Evolutionary conservation across 140 eudicot genomes (phyloP).

Genomic region (Bidens hawaiensis): DNA sequence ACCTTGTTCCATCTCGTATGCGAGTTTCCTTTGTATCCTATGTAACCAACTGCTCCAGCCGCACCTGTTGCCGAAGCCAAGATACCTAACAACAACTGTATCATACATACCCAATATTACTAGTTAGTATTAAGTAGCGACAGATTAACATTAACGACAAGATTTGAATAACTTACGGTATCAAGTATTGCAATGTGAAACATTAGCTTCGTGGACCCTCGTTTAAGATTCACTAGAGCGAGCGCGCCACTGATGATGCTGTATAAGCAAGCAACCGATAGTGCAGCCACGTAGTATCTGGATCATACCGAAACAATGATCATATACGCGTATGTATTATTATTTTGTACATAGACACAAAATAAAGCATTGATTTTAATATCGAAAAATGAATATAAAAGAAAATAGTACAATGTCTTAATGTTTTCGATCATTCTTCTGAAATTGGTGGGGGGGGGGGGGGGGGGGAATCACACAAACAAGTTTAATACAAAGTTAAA

Average conservation of each 20-base stretch:
- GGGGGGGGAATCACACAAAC: no score
- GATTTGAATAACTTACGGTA: constrained; percentile 31
- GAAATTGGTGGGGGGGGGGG: no score
- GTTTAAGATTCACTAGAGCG: constrained; percentile 28
- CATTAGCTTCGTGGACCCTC: constrained; percentile 10
- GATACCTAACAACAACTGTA: constrained; percentile 61
- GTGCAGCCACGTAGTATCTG: constrained; percentile 62
- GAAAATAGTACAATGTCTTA: no score
- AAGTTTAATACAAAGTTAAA: no score
- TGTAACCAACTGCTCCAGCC: constrained; percentile 60
- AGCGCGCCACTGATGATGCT: constrained; percentile 40
- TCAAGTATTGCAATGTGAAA: constrained; percentile 42
- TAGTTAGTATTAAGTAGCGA: neutral
- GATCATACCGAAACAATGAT: constrained; percentile 11
- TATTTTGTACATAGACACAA: no score
- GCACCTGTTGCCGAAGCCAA: constrained; percentile 70
- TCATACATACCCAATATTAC: neutral
- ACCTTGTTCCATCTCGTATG: constrained; percentile 43
- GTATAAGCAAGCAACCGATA: constrained; percentile 53
- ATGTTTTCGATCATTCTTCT: no score
- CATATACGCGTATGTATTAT: no score
- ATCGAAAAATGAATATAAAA: no score
- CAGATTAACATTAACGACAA: neutral
- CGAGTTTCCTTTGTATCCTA: constrained; percentile 56
- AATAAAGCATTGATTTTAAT: no score